Evolutionary conservation across 257 asterid genomes (phyloP), one percentile per base, ranked within the genome.

Genomic region (Solanum chiquidenum): DNA sequence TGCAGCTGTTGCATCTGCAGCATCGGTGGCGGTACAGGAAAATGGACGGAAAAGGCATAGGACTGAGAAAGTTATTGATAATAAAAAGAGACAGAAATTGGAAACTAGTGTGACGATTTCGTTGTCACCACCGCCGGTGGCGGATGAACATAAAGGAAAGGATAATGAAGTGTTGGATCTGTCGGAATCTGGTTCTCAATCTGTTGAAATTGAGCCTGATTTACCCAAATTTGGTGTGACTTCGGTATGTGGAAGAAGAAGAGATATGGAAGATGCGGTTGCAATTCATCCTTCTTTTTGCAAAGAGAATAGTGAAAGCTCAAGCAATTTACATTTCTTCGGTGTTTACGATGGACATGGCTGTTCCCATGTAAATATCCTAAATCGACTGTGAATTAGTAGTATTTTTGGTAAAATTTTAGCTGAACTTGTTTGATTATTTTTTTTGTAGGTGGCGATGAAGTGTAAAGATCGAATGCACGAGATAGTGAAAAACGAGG

Each of bases 281-380:
- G 95, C 98, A 0, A 88, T 93, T 89, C 96, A 89, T 72, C 97
- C 98, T 3, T 89, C 88, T 0, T 92, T 97, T 14, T 72, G 91
- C 73, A 77, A 82, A 20, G 89, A 16, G 20, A 82, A 42, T 34
- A 6, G 52, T 64, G 86, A 89, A 75, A 86, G 0, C 25, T 87
- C 90, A 1, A 12, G 40, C 18, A 91, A 88, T 14, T 84, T 92
- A 68, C 96, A 97, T 87, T 96, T 93, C 88, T 96, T 83, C 75
- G 99, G 98, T 7, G 98, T 97, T 4, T 97, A 96, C 76, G 99
- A 97, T 55, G 99, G 99, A 49, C 99, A 97, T 82, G 99, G 99
- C 75, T 97, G 99, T 95, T 97, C 99, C 9, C 99, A 97, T 91
- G 99, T 96, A 88, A 86, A 92, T 74, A 18, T 13, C 33, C 14